Evolutionary conservation across 139 green algal species (phyloP).

Genomic region (Zygnema cylindricum): DNA sequence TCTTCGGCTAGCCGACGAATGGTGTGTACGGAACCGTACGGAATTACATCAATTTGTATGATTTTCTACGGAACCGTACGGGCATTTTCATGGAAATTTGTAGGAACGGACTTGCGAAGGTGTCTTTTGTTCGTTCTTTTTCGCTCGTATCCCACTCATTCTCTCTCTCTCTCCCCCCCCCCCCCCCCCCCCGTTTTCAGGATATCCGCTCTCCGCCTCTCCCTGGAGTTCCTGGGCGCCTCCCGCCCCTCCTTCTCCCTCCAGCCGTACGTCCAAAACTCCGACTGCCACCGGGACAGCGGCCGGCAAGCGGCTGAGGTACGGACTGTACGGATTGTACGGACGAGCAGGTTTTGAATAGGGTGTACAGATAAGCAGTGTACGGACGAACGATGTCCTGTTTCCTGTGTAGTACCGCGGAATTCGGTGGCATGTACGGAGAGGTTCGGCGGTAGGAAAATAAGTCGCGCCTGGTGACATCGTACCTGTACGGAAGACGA

Average conservation of each 20-base stretch:
- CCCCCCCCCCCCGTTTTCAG: not conserved
- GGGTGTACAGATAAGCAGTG: too few relatives aligned
- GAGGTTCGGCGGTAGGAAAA: too few relatives aligned
- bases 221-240: conserved; percentile 19
- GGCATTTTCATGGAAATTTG: too few relatives aligned
- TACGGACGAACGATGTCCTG: too few relatives aligned
- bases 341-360: too few relatives aligned
- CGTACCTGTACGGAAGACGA: too few relatives aligned
- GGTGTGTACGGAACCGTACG: not conserved
- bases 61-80: too few relatives aligned
- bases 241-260: conserved; percentile 7
- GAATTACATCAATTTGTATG: conserved; percentile 6
- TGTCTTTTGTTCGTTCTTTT: not conserved
- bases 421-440: too few relatives aligned
- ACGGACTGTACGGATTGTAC: too few relatives aligned
- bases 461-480: too few relatives aligned
- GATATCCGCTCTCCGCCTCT: conserved; percentile 25
- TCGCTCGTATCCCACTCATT: not conserved
- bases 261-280: conserved; percentile 41
- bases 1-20: conserved; percentile 21
- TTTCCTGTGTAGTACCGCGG: too few relatives aligned
- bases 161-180: not conserved
- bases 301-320: not conserved
- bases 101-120: not conserved
- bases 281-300: not conserved